phyloP scores from a whole-genome alignment of 306 rosid genomes.

The Vigna angularis region DNA sequence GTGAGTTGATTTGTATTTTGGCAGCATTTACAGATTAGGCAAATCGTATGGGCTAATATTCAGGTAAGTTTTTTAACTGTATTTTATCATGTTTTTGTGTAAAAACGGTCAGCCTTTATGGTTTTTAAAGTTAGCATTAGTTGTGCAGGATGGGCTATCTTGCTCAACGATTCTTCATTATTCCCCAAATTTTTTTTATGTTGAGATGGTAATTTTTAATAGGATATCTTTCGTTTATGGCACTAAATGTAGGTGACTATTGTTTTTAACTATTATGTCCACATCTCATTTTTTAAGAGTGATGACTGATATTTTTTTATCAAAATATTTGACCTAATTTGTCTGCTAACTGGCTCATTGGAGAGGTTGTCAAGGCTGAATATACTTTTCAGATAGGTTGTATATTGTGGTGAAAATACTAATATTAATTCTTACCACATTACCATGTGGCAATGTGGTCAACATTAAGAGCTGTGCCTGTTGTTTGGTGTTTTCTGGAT shows the following conservation, averaged over 20 bases:
- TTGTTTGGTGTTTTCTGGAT: too few species aligned
- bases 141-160: not conserved
- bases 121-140: not conserved
- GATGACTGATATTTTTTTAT: not conserved
- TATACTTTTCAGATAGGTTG: not conserved
- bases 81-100: not conserved
- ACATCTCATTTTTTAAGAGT: not conserved
- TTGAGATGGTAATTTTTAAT: not conserved
- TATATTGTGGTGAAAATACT: constrained; percentile 1
- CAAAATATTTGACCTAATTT: not conserved
- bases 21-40: constrained; percentile 12
- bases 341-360: not conserved
- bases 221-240: not conserved
- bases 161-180: not conserved
- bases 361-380: not conserved
- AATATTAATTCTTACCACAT: not conserved
- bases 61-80: not conserved
- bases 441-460: too few species aligned
- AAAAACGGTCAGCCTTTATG: not conserved
- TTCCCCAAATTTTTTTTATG: not conserved
- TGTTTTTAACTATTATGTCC: not conserved
- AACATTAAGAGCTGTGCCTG: too few species aligned
- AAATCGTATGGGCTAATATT: not conserved
- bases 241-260: not conserved
- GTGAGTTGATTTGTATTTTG: constrained; percentile 20